Evolutionary conservation across 176 grass and related monocot genomes (phyloP).

Genomic region (Raddia distichophylla): DNA sequence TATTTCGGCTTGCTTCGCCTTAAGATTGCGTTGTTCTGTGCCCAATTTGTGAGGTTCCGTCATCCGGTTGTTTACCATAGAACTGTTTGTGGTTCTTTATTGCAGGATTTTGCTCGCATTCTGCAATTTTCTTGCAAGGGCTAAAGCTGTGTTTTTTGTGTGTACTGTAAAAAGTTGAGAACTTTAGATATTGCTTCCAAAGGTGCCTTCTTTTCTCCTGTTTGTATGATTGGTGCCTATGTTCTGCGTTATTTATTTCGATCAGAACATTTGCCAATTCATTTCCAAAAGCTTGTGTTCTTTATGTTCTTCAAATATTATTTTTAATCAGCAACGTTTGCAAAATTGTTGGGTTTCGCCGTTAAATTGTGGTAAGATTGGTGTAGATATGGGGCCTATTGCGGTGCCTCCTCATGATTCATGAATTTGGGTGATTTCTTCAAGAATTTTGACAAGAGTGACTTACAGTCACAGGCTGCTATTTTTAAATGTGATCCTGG

Average conservation of each 20-base stretch:
- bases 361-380: neutral
- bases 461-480: neutral
- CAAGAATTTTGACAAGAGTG: neutral
- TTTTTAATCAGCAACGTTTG: neutral
- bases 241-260: neutral
- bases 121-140: neutral
- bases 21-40: neutral
- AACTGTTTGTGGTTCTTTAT: neutral
- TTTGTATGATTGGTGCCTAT: neutral
- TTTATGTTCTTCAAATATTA: neutral
- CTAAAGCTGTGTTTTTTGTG: neutral
- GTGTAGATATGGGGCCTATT: neutral
- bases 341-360: neutral
- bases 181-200: neutral
- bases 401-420: neutral
- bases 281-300: neutral
- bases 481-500: neutral
- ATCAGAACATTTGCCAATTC: neutral
- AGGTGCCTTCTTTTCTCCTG: neutral
- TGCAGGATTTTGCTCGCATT: neutral
- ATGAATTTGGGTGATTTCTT: neutral
- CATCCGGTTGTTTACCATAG: neutral
- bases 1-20: neutral
- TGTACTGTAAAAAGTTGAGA: neutral
- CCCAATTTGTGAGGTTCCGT: neutral